These are phyloP conservation scores for Aureococcus anophagefferens DNA, from an alignment of 108 stramenopile genomes.

Conservation along the genomic window DNA sequence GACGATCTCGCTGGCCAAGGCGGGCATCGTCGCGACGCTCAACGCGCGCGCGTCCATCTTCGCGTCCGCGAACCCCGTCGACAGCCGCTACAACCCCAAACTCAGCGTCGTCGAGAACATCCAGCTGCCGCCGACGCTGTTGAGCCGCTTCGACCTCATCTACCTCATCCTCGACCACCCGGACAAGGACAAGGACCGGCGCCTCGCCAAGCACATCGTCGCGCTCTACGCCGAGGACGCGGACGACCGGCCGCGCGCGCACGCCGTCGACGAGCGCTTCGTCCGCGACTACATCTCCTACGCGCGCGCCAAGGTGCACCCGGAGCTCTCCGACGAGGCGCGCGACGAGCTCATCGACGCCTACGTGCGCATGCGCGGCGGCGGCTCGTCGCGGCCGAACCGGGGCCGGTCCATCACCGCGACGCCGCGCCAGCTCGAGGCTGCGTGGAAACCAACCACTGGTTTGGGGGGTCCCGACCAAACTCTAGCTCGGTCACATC, in stretches of 20 bases:
- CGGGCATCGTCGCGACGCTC: slow-evolving; percentile 94
- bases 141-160: slow-evolving; percentile 96
- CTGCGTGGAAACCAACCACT: too few species aligned
- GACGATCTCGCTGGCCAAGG: slow-evolving; percentile 94
- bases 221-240: slow-evolving; percentile 71
- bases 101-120: slow-evolving; percentile 95
- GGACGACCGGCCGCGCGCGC: background rate
- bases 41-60: slow-evolving; percentile 94
- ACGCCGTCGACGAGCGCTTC: slow-evolving; percentile 58
- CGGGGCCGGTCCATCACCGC: slow-evolving; percentile 83
- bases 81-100: slow-evolving; percentile 92
- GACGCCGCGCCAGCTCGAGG: slow-evolving; percentile 94
- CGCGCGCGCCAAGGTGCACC: slow-evolving; percentile 70
- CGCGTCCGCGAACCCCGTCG: slow-evolving; percentile 94
- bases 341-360: slow-evolving; percentile 66
- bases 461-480: too few species aligned
- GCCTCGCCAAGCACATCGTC: slow-evolving; percentile 77
- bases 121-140: slow-evolving; percentile 91
- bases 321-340: slow-evolving; percentile 73
- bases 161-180: slow-evolving; percentile 92
- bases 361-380: slow-evolving; percentile 81
- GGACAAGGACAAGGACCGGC: slow-evolving; percentile 71
- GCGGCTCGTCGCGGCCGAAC: slow-evolving; percentile 41
- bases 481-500: too few species aligned
- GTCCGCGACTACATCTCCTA: slow-evolving; percentile 89